Evolutionary conservation across 176 grass and related monocot genomes (phyloP), one percentile per base, ranked within the genome.

Genomic region (Raddia distichophylla): DNA sequence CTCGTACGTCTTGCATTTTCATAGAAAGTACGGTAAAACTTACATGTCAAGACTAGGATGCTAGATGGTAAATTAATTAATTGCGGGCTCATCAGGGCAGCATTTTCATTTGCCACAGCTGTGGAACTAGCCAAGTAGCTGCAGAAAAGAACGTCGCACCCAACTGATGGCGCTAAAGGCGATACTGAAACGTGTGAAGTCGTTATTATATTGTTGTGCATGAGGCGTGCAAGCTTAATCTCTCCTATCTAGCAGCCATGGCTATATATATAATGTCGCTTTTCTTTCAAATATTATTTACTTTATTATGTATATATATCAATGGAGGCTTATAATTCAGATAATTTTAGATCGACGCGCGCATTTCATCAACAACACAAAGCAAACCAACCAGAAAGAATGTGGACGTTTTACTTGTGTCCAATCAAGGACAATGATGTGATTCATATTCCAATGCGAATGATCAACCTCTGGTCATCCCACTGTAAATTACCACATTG

Each of bases 141-240:
- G 46, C 17, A 63, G 69, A 64, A 63, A 82, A 44, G 80, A 73
- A 82, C 68, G 60, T 73, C 44, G 60, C 69, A 80, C n/a, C 80
- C 7, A 73, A 73, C 69, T 64, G 58, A 35, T 43, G 32, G 13
- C 14, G 50, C 69, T 20, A 53, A 51, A 72, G 50, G 69, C 69
- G 47, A 72, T 9, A 13, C 7, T 13, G 20, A 62, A 79, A 72
- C 45, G 45, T 63, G 4, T 63, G 4, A 72, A 63, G 27, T 64
- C 80, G 55, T 12, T 56, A 34, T 27, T 27, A 27, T 27, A 27
- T 27, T 53, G 58, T 33, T 27, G 58, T n/a, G 33, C 58, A 73
- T 3, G 46, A 64, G n/a, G 37, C 58, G 18, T 73, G 67, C 17
- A 35, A 69, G 32, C 27, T 82, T 27, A 73, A 51, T 62, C 10